These are phyloP conservation scores for Malbranchea zuffiana DNA, from an alignment of 2,329 filamentous ascomycete species.

Conservation along the genomic window DNA sequence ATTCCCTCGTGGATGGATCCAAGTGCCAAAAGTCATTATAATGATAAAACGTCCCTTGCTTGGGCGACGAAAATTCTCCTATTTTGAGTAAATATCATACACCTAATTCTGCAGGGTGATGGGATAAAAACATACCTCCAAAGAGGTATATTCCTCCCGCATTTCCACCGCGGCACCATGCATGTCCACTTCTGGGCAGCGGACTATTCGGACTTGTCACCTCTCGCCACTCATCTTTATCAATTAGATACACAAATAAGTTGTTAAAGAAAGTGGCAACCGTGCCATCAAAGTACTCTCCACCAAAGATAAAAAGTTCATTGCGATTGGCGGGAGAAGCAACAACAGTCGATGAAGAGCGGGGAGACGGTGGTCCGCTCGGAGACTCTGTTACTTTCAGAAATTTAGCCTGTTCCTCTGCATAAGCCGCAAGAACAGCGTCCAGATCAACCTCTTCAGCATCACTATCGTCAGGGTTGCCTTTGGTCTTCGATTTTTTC, in stretches of 20 bases:
- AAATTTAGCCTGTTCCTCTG: slow-evolving; percentile 84
- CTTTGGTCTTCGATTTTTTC: slow-evolving; percentile 67
- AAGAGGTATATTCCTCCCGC: slow-evolving; percentile 80
- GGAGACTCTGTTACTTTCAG: slow-evolving; percentile 81
- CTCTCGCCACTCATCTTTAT: slow-evolving; percentile 78
- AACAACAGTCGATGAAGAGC: slow-evolving; percentile 70
- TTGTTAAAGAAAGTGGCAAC: slow-evolving; percentile 63
- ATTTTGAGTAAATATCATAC: slow-evolving; percentile 7
- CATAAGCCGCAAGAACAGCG: slow-evolving; percentile 83
- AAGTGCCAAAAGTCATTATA: slow-evolving; percentile 98
- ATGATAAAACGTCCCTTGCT: slow-evolving; percentile 97
- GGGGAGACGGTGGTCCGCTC: slow-evolving; percentile 61
- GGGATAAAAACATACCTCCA: slow-evolving; percentile 52
- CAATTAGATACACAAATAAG: slow-evolving; percentile 60
- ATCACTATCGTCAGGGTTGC: slow-evolving; percentile 59
- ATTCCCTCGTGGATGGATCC: slow-evolving; percentile 74
- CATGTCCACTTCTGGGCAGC: slow-evolving; percentile 81
- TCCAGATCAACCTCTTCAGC: slow-evolving; percentile 89
- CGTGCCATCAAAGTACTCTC: slow-evolving; percentile 90
- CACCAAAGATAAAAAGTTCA: slow-evolving; percentile 83
- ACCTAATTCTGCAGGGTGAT: too few relatives aligned
- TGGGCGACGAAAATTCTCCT: slow-evolving; percentile 87
- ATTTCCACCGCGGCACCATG: slow-evolving; percentile 85
- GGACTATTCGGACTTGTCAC: slow-evolving; percentile 87
- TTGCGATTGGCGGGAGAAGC: slow-evolving; percentile 78